phyloP scores from a whole-genome alignment of 331 rosid species.

The Acacia concinna region DNA sequence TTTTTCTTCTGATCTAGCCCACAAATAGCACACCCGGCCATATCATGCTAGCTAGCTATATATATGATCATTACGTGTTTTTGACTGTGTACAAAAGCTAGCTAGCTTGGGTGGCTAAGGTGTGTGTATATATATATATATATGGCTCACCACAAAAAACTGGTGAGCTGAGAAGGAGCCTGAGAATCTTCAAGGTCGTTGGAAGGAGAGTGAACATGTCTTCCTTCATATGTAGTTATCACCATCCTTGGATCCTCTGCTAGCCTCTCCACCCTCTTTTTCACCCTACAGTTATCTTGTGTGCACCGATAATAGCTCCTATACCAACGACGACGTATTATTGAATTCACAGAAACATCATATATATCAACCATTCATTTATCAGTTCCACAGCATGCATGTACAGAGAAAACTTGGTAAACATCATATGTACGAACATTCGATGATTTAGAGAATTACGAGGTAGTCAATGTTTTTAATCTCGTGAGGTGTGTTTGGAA shows the following conservation, averaged over 20 bases:
- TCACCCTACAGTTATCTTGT: conserved; percentile 80
- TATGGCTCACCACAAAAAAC: conserved; percentile 52
- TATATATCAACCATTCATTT: not conserved
- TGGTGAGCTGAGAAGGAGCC: conserved; percentile 42
- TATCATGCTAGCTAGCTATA: not conserved
- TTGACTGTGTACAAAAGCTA: not conserved
- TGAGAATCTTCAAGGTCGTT: conserved; percentile 62
- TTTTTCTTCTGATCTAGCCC: not conserved
- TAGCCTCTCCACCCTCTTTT: conserved; percentile 86
- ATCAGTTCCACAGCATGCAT: not conserved
- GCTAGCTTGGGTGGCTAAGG: not conserved
- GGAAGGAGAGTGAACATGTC: conserved; percentile 84
- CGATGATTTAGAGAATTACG: not conserved
- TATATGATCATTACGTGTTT: not conserved
- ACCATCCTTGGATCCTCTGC: conserved; percentile 98
- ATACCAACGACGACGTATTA: conserved; percentile 29
- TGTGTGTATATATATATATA: not conserved
- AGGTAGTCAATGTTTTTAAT: not conserved
- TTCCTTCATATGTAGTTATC: conserved; percentile 92
- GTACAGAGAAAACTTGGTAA: not conserved
- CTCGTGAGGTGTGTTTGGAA: too few species aligned
- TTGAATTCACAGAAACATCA: too few species aligned
- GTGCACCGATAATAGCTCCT: conserved; percentile 97
- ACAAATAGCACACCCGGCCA: not conserved
- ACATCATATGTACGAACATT: not conserved